Evolutionary conservation across 148 eudicot species (phyloP).

Genomic region (Gaultheria prostrata): DNA sequence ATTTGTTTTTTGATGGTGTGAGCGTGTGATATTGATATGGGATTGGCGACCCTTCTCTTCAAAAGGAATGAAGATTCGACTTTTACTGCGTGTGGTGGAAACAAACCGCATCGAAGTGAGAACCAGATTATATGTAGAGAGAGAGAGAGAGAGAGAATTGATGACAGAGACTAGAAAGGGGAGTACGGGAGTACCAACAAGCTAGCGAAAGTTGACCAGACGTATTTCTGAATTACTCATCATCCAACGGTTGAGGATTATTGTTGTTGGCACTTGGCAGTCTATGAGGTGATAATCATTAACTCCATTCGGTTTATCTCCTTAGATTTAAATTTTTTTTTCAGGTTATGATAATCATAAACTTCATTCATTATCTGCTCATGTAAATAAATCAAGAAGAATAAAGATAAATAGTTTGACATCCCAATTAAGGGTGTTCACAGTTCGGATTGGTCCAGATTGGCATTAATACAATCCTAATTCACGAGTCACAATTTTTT

Average conservation of each 20-base stretch:
- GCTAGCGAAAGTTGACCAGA: neutral
- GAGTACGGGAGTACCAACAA: neutral
- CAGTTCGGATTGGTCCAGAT: accelerated
- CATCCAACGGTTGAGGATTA: neutral
- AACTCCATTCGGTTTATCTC: neutral
- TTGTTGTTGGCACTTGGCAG: neutral
- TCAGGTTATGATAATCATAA: too few species aligned
- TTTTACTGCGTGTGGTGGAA: constrained; percentile 6
- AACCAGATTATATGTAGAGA: neutral
- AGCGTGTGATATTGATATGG: neutral
- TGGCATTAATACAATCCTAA: too few species aligned
- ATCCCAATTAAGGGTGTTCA: too few species aligned
- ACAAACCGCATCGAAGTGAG: neutral
- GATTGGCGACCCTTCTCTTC: neutral
- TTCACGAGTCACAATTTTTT: too few species aligned
- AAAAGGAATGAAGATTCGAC: neutral
- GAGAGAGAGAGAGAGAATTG: neutral
- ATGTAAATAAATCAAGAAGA: too few species aligned
- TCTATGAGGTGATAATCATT: neutral
- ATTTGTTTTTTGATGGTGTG: too few species aligned
- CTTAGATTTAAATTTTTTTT: too few species aligned
- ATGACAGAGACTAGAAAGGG: neutral
- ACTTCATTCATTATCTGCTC: too few species aligned
- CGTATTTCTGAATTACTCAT: neutral
- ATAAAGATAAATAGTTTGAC: too few species aligned